Evolutionary conservation across 2,329 filamentous ascomycete genomes (phyloP).

Genomic region (Iodosphaeria phyllophila): DNA sequence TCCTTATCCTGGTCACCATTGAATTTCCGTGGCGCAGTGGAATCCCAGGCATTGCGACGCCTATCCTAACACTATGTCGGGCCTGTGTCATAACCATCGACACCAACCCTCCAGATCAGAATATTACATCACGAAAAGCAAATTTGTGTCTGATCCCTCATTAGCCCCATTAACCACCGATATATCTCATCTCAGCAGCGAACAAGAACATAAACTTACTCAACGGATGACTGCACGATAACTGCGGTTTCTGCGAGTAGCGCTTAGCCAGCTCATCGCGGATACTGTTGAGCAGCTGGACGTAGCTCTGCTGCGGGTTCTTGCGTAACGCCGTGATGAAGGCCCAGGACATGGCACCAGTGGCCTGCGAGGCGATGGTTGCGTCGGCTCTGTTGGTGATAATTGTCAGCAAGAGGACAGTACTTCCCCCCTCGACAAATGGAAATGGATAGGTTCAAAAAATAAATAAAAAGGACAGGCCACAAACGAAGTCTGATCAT

Average conservation of each 20-base stretch:
- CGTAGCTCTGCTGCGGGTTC: constrained; percentile 90
- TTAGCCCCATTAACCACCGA: constrained; percentile 4
- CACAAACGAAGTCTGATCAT: constrained; percentile 77
- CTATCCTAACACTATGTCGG: no score
- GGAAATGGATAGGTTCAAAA: constrained; percentile 7
- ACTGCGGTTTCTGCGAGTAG: constrained; percentile 87
- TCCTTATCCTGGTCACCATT: no score
- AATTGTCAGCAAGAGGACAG: constrained; percentile 1
- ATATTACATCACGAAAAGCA: constrained; percentile 46
- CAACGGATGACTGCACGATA: constrained; percentile 89
- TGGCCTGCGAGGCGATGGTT: constrained; percentile 71
- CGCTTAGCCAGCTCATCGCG: constrained; percentile 73
- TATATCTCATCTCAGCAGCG: constrained; percentile 1
- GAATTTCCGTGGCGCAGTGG: no score
- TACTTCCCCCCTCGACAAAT: background rate
- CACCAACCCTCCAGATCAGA: no score
- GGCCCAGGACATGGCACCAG: constrained; percentile 95
- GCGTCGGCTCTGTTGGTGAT: constrained; percentile 55
- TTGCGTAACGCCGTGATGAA: constrained; percentile 84
- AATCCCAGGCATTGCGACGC: no score
- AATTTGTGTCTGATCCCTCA: constrained; percentile 33
- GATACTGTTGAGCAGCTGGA: constrained; percentile 87
- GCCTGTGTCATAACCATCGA: no score
- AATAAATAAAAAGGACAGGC: constrained; percentile 14
- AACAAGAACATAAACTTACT: constrained; percentile 35